These are phyloP conservation scores for Phytopythium oedochilum DNA, from an alignment of 352 stramenopile genomes.

Conservation along the genomic window DNA sequence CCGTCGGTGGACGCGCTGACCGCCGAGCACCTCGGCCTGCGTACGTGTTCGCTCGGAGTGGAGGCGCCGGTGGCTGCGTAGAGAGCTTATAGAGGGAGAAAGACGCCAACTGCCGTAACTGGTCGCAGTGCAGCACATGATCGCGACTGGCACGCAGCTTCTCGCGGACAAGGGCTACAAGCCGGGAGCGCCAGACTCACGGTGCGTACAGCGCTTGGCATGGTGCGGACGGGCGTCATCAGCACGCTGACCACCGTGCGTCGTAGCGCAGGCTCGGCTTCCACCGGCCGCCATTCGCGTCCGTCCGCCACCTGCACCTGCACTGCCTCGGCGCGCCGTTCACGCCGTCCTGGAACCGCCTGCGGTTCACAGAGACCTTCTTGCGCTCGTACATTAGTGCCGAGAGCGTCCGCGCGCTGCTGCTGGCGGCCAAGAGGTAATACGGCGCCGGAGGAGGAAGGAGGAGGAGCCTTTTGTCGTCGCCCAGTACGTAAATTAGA, in stretches of 20 bases:
- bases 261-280: slow-evolving; percentile 49
- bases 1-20: slow-evolving; percentile 43
- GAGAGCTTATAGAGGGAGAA: no score
- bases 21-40: slow-evolving; percentile 25
- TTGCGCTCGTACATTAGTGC: slow-evolving; percentile 56
- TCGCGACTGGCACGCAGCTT: slow-evolving; percentile 43
- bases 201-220: slow-evolving; percentile 13
- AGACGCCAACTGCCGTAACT: no score
- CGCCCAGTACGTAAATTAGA: background rate
- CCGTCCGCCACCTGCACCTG: slow-evolving; percentile 66
- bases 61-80: background rate
- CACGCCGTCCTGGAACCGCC: slow-evolving; percentile 49
- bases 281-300: slow-evolving; percentile 64
- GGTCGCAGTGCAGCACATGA: slow-evolving; percentile 60
- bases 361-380: slow-evolving; percentile 51
- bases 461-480: no score
- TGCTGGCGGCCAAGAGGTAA: slow-evolving; percentile 9
- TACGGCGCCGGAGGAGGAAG: no score
- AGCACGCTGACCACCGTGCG: background rate
- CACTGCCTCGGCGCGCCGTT: slow-evolving; percentile 70
- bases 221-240: background rate
- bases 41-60: no score
- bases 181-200: slow-evolving; percentile 14
- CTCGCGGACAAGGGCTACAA: slow-evolving; percentile 38
- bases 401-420: slow-evolving; percentile 26